Percentiles rank a stretch among this genome's conserved stretches.
These are phyloP conservation scores for Xylariaceae sp. DNA, from an alignment of 2,329 filamentous ascomycete species.

Conservation along the genomic window DNA sequence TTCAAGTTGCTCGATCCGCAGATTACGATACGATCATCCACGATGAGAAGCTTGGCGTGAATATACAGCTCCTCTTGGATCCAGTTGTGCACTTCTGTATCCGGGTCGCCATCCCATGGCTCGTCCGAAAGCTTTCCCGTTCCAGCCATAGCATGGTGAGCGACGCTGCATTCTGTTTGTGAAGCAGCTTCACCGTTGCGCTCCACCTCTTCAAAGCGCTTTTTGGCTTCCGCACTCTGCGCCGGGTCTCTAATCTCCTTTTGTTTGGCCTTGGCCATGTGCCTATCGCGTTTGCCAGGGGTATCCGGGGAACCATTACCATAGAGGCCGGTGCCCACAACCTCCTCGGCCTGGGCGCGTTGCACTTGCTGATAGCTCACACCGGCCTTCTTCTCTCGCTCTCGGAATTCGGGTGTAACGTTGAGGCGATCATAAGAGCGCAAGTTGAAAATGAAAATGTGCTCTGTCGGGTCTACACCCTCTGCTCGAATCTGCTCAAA, in stretches of 20 bases:
- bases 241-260: constrained; percentile 34
- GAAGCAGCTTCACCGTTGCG: constrained; percentile 32
- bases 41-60: constrained; percentile 85
- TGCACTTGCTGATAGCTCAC: constrained; percentile 83
- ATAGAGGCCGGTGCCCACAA: constrained; percentile 72
- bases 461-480: constrained; percentile 69
- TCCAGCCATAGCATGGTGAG: constrained; percentile 75
- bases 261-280: constrained; percentile 43
- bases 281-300: constrained; percentile 42
- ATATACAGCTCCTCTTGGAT: constrained; percentile 96
- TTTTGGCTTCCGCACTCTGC: constrained; percentile 43
- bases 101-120: constrained; percentile 66
- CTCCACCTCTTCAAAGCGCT: constrained; percentile 47
- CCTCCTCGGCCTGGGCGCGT: constrained; percentile 79
- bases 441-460: constrained; percentile 93
- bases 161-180: constrained; percentile 49
- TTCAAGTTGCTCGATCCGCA: constrained; percentile 90
- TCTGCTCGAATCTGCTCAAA: constrained; percentile 69
- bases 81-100: constrained; percentile 79
- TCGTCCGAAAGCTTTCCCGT: constrained; percentile 60
- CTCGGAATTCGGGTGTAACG: constrained; percentile 65
- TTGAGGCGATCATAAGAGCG: constrained; percentile 90
- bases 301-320: constrained; percentile 52
- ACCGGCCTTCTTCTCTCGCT: constrained; percentile 74
- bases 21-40: constrained; percentile 78